Conservation (phyloP, 1,284 basidiomycete species). For the Bjerkandera adusta region DNA sequence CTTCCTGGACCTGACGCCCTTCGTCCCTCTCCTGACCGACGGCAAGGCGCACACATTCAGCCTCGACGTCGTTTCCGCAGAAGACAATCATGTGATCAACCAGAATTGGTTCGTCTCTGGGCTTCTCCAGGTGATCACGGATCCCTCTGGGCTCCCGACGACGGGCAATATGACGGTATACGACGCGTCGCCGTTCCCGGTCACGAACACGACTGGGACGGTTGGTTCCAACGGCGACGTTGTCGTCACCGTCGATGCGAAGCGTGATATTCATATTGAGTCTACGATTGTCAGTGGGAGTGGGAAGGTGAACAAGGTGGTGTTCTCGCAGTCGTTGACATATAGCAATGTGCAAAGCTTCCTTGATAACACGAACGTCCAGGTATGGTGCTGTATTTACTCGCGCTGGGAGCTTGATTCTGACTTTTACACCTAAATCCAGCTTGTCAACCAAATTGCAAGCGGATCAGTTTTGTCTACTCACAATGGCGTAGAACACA, state of each 20-base stretch:
- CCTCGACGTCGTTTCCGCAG: slow-evolving; percentile 72
- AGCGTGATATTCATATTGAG: slow-evolving; percentile 52
- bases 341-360: slow-evolving; percentile 58
- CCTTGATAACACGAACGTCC: slow-evolving; percentile 43
- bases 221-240: slow-evolving; percentile 41
- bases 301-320: slow-evolving; percentile 48
- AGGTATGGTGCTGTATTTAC: slow-evolving; percentile 35
- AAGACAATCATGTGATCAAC: slow-evolving; percentile 61
- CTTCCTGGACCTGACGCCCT: slow-evolving; percentile 77
- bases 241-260: slow-evolving; percentile 54
- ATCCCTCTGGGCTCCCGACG: slow-evolving; percentile 59
- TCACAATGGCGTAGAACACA: slow-evolving; percentile 52
- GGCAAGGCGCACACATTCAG: slow-evolving; percentile 65
- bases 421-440: not conserved
- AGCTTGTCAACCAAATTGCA: slow-evolving; percentile 65
- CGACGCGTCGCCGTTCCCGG: slow-evolving; percentile 53
- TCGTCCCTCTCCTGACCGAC: slow-evolving; percentile 70
- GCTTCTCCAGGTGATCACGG: slow-evolving; percentile 65
- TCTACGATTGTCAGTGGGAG: slow-evolving; percentile 57
- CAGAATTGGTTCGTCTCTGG: slow-evolving; percentile 80
- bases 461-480: slow-evolving; percentile 53
- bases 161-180: slow-evolving; percentile 65
- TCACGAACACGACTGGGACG: slow-evolving; percentile 45
- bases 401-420: not conserved
- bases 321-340: slow-evolving; percentile 50